Conservation (phyloP, 2,329 filamentous ascomycete species). For the Aspergillus sclerotialis region DNA sequence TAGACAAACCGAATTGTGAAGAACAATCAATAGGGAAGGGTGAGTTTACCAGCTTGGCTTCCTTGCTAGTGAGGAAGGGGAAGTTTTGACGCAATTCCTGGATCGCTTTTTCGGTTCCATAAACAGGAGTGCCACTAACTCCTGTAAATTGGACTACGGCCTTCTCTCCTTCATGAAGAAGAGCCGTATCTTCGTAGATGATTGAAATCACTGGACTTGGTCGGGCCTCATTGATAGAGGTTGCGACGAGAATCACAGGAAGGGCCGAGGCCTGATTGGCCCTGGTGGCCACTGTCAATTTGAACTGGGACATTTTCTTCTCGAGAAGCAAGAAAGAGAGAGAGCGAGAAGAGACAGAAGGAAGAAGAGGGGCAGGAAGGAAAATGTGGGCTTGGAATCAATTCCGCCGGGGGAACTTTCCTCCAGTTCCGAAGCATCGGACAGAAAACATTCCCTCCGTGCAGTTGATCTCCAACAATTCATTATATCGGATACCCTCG, state of each 20-base stretch:
- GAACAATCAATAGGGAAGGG: background rate
- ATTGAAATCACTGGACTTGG: constrained; percentile 29
- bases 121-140: constrained; percentile 20
- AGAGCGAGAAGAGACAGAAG: constrained; percentile 1
- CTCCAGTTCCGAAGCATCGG: constrained; percentile 20
- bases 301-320: constrained; percentile 23
- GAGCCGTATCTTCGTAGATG: constrained; percentile 30
- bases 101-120: constrained; percentile 24
- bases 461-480: constrained; percentile 1
- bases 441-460: constrained; percentile 27
- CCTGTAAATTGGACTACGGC: constrained; percentile 26
- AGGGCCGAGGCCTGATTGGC: constrained; percentile 35
- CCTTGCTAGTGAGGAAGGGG: constrained; percentile 30
- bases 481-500: background rate
- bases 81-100: constrained; percentile 27
- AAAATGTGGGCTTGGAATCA: constrained; percentile 12
- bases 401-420: constrained; percentile 23
- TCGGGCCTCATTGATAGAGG: constrained; percentile 33
- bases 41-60: constrained; percentile 27
- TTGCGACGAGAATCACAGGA: constrained; percentile 35
- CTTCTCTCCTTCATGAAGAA: constrained; percentile 28
- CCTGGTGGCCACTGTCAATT: constrained; percentile 32
- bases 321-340: constrained; percentile 1
- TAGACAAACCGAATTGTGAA: constrained; percentile 2
- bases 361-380: constrained; percentile 15